Evolutionary conservation across 768 basidiomycete genomes (phyloP).

Genomic region (Neoboletus magnificus): DNA sequence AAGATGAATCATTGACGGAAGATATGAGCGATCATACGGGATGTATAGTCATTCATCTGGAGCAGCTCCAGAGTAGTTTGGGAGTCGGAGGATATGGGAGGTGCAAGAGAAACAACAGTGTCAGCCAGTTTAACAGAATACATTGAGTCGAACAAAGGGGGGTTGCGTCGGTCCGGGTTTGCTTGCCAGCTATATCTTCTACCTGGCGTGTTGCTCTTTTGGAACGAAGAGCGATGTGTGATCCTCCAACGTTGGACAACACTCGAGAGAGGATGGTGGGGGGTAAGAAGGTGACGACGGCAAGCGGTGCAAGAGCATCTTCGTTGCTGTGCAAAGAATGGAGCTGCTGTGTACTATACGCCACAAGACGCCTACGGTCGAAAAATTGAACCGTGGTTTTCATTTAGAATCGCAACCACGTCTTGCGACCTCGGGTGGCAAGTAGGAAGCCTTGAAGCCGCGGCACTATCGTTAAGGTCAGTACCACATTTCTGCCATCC

Average conservation of each 20-base stretch:
- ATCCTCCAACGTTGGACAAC: neutral
- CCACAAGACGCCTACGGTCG: neutral
- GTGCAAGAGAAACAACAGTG: neutral
- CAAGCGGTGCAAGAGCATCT: neutral
- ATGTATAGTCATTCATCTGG: neutral
- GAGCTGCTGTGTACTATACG: neutral
- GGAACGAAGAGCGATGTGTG: neutral
- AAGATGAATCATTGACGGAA: neutral
- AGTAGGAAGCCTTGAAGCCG: neutral
- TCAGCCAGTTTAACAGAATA: neutral
- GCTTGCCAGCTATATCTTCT: neutral
- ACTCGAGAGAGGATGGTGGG: neutral
- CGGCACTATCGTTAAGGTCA: neutral
- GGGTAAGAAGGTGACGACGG: neutral
- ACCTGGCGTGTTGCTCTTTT: neutral
- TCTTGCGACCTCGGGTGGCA: neutral
- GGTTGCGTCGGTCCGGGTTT: neutral
- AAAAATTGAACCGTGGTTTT: neutral
- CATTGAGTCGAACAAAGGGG: neutral
- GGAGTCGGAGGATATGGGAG: neutral
- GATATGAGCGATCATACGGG: neutral
- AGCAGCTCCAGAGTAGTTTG: neutral
- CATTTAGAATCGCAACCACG: neutral
- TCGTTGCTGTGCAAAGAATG: neutral
- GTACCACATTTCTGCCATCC: neutral